phyloP scores from a whole-genome alignment of 768 basidiomycete species.

The Rhodocollybia butyracea region DNA sequence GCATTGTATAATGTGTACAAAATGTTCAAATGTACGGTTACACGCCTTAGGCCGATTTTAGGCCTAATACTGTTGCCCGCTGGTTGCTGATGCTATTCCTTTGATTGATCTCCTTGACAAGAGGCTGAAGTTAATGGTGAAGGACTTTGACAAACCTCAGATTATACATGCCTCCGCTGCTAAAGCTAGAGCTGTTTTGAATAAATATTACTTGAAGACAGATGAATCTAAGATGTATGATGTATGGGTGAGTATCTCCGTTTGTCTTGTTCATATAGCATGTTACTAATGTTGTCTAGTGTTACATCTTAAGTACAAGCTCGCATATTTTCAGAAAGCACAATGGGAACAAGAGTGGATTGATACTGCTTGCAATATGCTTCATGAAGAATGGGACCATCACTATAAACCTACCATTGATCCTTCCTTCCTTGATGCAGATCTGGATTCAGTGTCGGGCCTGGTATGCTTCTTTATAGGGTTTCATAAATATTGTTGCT shows the following conservation, averaged over 20 bases:
- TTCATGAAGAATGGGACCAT: slow-evolving; percentile 7
- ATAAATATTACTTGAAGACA: slow-evolving; percentile 16
- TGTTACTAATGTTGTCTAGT: slow-evolving; percentile 11
- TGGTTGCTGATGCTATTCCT: slow-evolving; percentile 16
- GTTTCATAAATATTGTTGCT: not conserved
- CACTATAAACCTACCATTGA: slow-evolving; percentile 9
- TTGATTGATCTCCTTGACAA: slow-evolving; percentile 12
- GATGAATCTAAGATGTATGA: slow-evolving; percentile 15
- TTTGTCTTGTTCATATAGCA: not conserved
- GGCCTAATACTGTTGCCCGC: no score
- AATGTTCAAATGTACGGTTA: no score
- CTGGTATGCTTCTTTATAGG: not conserved
- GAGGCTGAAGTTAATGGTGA: not conserved
- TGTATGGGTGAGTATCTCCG: slow-evolving; percentile 12
- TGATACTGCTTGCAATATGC: slow-evolving; percentile 5
- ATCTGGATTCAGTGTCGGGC: no score
- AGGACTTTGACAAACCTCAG: not conserved
- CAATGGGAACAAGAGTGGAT: slow-evolving; percentile 18
- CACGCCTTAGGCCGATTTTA: no score
- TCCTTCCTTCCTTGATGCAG: not conserved
- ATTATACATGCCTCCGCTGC: slow-evolving; percentile 8
- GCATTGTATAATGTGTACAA: no score
- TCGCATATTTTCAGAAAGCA: slow-evolving; percentile 13
- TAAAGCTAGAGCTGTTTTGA: slow-evolving; percentile 3
- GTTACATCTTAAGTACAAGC: slow-evolving; percentile 16